Evolutionary conservation across 2,329 filamentous ascomycete species (phyloP).

Genomic region (Aspergillus fijiensis): DNA sequence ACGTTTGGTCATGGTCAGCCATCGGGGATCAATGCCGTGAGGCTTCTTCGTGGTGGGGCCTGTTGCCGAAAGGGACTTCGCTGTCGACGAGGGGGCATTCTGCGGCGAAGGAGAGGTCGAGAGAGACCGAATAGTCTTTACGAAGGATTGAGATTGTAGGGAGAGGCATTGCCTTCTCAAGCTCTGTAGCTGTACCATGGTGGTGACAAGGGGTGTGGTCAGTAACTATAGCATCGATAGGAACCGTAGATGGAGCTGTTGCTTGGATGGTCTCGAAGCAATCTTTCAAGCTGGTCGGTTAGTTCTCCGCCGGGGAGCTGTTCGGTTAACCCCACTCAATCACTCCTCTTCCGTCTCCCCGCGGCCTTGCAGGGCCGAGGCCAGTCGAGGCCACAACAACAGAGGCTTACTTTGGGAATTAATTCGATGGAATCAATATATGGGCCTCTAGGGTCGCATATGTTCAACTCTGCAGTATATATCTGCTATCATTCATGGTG

Average conservation of each 20-base stretch:
- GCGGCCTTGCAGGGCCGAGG: neutral
- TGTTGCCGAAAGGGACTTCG: neutral
- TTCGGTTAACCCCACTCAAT: conserved; percentile 17
- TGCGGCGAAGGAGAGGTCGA: conserved; percentile 22
- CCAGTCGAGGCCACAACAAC: neutral
- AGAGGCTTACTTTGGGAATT: neutral
- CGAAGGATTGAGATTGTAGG: conserved; percentile 10
- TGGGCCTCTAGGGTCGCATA: too few relatives aligned
- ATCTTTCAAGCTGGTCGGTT: neutral
- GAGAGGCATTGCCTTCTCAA: conserved; percentile 22
- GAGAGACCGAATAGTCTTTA: conserved; percentile 16
- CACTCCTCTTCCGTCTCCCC: neutral
- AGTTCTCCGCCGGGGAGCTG: conserved; percentile 4
- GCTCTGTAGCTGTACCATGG: conserved; percentile 25
- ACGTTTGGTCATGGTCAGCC: conserved; percentile 67
- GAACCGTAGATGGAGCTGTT: neutral
- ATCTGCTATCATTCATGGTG: too few relatives aligned
- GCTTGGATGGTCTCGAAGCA: neutral
- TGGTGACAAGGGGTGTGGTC: neutral
- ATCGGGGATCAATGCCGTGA: conserved; percentile 54
- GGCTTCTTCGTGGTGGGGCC: conserved; percentile 21
- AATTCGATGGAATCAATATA: too few relatives aligned
- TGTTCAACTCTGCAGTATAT: too few relatives aligned
- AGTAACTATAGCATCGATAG: neutral
- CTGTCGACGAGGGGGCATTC: conserved; percentile 15